These are phyloP conservation scores for Phytopythium montanum DNA, from an alignment of 352 stramenopile genomes.

Conservation along the genomic window DNA sequence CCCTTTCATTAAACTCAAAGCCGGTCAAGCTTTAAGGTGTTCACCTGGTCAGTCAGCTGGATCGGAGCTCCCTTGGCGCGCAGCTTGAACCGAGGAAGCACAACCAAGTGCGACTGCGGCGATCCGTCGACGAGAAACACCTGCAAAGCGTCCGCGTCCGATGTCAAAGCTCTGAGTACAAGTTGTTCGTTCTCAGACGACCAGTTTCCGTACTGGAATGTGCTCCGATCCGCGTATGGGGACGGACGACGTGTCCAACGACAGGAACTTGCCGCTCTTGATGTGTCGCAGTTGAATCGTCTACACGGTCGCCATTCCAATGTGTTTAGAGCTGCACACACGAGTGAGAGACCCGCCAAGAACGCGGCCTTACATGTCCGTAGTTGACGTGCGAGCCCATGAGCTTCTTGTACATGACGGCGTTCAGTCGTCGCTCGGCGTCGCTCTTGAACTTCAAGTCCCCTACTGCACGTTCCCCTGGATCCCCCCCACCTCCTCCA, in stretches of 20 bases:
- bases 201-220: constrained; percentile 26
- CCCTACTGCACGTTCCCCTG: neutral
- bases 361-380: constrained; percentile 42
- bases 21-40: neutral
- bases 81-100: constrained; percentile 63
- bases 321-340: neutral
- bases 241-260: constrained; percentile 39
- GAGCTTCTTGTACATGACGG: constrained; percentile 68
- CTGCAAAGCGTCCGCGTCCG: constrained; percentile 13
- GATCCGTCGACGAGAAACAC: constrained; percentile 46
- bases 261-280: constrained; percentile 59
- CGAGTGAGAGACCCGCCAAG: neutral
- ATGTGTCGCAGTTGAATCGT: constrained; percentile 57
- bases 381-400: constrained; percentile 59
- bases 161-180: neutral
- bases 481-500: neutral
- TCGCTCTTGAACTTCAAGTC: constrained; percentile 65
- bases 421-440: constrained; percentile 59
- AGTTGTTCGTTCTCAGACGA: no score
- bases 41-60: constrained; percentile 63
- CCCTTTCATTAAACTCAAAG: neutral
- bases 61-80: constrained; percentile 59
- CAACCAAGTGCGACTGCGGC: constrained; percentile 41
- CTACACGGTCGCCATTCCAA: constrained; percentile 14
- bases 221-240: constrained; percentile 50